A percentile compares a stretch with the other conserved stretches of the same genome.
phyloP scores from a whole-genome alignment of 2,329 filamentous ascomycete genomes.

The Ustilaginoidea virens region DNA sequence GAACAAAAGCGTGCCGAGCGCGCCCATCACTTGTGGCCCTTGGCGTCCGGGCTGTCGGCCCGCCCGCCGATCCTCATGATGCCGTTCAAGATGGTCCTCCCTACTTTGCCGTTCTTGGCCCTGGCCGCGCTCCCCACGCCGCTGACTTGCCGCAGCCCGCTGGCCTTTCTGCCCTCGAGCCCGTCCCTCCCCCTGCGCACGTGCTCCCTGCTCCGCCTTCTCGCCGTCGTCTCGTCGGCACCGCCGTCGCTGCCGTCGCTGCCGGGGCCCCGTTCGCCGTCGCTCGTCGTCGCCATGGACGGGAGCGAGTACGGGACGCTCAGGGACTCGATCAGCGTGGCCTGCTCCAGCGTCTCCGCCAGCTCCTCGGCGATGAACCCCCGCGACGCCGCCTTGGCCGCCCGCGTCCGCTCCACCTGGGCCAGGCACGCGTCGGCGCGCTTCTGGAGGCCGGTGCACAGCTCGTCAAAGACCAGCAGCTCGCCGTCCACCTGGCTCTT shows the following conservation, averaged over 20 bases:
- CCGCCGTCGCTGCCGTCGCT: conserved; percentile 34
- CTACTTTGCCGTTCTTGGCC: conserved; percentile 23
- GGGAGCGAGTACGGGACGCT: conserved; percentile 15
- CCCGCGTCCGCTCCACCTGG: conserved; percentile 30
- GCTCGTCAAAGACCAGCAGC: conserved; percentile 33
- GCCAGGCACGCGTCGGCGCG: conserved; percentile 36
- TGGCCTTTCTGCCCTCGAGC: conserved; percentile 13
- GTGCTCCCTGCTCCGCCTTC: conserved; percentile 19
- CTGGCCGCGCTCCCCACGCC: conserved; percentile 14
- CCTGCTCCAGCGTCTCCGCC: conserved; percentile 32
- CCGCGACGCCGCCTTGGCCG: conserved; percentile 16
- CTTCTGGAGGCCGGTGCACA: conserved; percentile 34
- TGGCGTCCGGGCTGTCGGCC: conserved; percentile 24
- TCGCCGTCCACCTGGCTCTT: conserved; percentile 27
- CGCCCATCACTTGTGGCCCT: conserved; percentile 10
- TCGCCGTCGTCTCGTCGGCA: conserved; percentile 9
- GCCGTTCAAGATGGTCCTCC: conserved; percentile 25
- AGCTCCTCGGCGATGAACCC: conserved; percentile 22
- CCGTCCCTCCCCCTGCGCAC: conserved; percentile 11
- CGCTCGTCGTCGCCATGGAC: conserved; percentile 10
- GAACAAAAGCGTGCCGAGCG: too few species aligned
- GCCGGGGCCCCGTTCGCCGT: conserved; percentile 24
- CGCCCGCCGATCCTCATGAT: conserved; percentile 28
- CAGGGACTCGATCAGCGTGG: conserved; percentile 19
- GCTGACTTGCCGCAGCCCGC: conserved; percentile 14